Base-by-base conservation (phyloP, 192 early-diverging fungal species). In the Tieghemiomyces parasiticus region DNA sequence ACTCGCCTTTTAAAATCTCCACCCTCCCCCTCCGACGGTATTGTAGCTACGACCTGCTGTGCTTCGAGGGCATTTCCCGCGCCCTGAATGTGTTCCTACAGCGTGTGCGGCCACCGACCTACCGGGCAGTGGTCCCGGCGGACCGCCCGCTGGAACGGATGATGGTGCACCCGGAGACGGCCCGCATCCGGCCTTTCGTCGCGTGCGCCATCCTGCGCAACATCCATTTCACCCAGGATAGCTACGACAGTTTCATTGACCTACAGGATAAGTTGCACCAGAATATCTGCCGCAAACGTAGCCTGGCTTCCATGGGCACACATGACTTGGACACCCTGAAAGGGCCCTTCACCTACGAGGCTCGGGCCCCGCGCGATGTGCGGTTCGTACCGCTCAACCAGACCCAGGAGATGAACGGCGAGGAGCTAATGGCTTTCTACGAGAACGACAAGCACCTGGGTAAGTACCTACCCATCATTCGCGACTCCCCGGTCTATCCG, bases 251-350 rank as follows among this genome's bases (percentile, higher is more conserved):
- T 63, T 97, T 99, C 74, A 99, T 99, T 62, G 93, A 96, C 60
- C 74, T 97, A 46, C 96, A 99, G 72, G 94, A 97, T 66, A 99
- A 96, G 79, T 83, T 99, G 49, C 94, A 99, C 77, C 83, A 84
- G 68, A 99, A 93, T 74, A 84, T 99, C 61, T 93, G 94, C 81
- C 74, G 89, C 64, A 93, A 90, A 74, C 84, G 96, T 61, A 92
- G 85, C 20, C 74, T 99, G 58, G 96, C 91, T 13, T 86, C 94
- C 8, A 95, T 99, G 60, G 94, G 96, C 51, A 99, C 96, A 19
- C 96, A 99, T 61, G 96, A 99, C 70, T 75, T 99, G 52, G 92
- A 94, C 60, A 96, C 93, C 2, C 72, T 99, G 42, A 65, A 88
- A 60, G 91, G 89, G 4, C 94, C 94, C 10, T 97, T 99, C 80